These are phyloP conservation scores for Pichia nakasei DNA, from an alignment of 805 yeast species.

Conservation along the genomic window DNA sequence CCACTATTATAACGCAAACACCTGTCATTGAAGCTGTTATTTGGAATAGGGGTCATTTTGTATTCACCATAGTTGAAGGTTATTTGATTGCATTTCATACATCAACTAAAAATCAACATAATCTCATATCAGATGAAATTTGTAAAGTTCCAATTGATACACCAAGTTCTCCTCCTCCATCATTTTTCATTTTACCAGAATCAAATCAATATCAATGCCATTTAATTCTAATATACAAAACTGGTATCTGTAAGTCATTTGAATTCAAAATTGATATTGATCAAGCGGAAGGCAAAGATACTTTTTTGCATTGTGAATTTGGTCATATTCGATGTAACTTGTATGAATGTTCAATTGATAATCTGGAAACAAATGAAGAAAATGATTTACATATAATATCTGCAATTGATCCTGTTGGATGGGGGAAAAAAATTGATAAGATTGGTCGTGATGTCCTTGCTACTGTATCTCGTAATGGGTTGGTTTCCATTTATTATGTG, in stretches of 20 bases:
- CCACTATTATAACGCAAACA: slow-evolving; percentile 33
- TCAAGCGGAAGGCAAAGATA: slow-evolving; percentile 16
- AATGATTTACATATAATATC: slow-evolving; percentile 28
- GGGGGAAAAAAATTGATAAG: slow-evolving; percentile 28
- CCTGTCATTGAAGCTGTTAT: slow-evolving; percentile 43
- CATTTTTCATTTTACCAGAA: slow-evolving; percentile 32
- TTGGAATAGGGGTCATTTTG: slow-evolving; percentile 37
- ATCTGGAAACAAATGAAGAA: slow-evolving; percentile 29
- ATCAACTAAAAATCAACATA: slow-evolving; percentile 15
- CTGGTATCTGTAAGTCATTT: slow-evolving; percentile 34
- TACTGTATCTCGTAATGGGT: slow-evolving; percentile 45
- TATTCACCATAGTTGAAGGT: slow-evolving; percentile 36
- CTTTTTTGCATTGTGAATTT: slow-evolving; percentile 22
- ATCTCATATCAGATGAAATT: slow-evolving; percentile 16
- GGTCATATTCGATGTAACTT: not conserved
- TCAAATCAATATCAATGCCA: slow-evolving; percentile 26
- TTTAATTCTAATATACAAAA: slow-evolving; percentile 42
- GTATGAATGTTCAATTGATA: slow-evolving; percentile 15
- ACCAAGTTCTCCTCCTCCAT: slow-evolving; percentile 14
- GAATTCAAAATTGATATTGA: slow-evolving; percentile 15
- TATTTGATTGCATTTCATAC: slow-evolving; percentile 51
- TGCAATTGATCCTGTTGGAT: slow-evolving; percentile 62
- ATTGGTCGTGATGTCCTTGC: slow-evolving; percentile 42
- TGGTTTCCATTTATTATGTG: slow-evolving; percentile 40
- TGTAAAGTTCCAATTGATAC: slow-evolving; percentile 7